Conservation (phyloP, 2,329 filamentous ascomycete species). For the Fusarium oligoseptatum region DNA sequence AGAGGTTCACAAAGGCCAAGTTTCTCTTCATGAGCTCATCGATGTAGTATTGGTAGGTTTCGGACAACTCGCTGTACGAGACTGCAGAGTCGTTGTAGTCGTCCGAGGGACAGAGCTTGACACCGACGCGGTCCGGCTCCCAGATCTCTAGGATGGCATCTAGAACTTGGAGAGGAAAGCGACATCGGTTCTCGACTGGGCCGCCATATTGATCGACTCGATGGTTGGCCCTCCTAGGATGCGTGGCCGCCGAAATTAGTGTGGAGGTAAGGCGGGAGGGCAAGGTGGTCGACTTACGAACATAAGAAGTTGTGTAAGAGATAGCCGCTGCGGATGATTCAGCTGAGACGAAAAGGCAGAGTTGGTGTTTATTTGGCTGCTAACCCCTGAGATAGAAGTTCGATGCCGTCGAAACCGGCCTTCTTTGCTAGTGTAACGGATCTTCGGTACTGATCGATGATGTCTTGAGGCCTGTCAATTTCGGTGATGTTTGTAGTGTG, state of each 20-base stretch:
- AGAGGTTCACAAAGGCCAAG: slow-evolving; percentile 7
- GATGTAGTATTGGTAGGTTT: slow-evolving; percentile 2
- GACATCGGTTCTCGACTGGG: slow-evolving; percentile 11
- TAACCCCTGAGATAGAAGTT: slow-evolving; percentile 15
- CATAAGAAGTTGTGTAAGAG: too few species aligned
- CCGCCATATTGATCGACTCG: slow-evolving; percentile 5
- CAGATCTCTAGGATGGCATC: slow-evolving; percentile 1
- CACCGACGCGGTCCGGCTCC: background rate
- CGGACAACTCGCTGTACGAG: background rate
- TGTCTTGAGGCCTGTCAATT: background rate
- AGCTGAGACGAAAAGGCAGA: background rate
- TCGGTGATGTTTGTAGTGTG: slow-evolving; percentile 7
- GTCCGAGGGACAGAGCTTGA: slow-evolving; percentile 12
- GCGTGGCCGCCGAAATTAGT: too few species aligned
- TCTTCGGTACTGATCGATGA: background rate
- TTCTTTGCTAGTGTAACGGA: background rate
- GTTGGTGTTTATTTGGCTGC: background rate
- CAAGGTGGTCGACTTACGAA: too few species aligned
- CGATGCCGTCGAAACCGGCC: slow-evolving; percentile 11
- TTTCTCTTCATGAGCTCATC: background rate
- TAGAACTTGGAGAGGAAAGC: slow-evolving; percentile 9
- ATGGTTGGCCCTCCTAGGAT: slow-evolving; percentile 6
- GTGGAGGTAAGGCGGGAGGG: too few species aligned
- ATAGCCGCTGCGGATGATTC: too few species aligned
- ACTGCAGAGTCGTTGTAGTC: slow-evolving; percentile 18